Evolutionary conservation across 805 yeast species (phyloP).

Genomic region (Saccharomycopsis amapae): DNA sequence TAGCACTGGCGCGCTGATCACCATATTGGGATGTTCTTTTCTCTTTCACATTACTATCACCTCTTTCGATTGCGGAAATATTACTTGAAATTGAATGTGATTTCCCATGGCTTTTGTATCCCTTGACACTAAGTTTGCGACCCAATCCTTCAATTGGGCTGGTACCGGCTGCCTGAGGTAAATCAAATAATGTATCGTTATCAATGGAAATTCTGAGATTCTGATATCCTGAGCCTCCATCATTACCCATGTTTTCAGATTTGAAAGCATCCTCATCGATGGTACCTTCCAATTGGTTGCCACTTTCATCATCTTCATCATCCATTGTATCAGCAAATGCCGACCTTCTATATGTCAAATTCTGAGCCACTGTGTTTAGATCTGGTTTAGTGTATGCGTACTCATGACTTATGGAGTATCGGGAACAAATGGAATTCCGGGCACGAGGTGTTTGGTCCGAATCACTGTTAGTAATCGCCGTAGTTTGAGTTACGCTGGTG

Average conservation of each 20-base stretch:
- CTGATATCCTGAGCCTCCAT: background rate
- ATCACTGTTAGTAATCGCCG: too few species aligned
- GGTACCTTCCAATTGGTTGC: background rate
- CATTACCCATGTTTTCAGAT: background rate
- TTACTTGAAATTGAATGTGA: constrained; percentile 18
- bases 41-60: too few species aligned
- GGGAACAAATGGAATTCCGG: constrained; percentile 5
- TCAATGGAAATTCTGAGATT: background rate
- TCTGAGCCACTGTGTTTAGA: constrained; percentile 13
- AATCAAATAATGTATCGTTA: background rate
- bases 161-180: background rate
- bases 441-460: background rate
- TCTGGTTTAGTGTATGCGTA: constrained; percentile 18
- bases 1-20: background rate
- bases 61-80: constrained; percentile 8
- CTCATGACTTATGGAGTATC: constrained; percentile 2
- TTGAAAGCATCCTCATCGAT: background rate
- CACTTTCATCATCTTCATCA: background rate
- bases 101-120: constrained; percentile 12
- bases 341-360: constrained; percentile 17
- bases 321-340: constrained; percentile 13
- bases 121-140: constrained; percentile 7
- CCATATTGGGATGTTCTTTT: background rate
- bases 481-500: background rate
- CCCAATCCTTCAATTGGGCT: background rate